A percentile compares a stretch with the other conserved stretches of the same genome.
Evolutionary conservation across 2,329 filamentous ascomycete genomes (phyloP).

Genomic region (Aureobasidium leucospermi): DNA sequence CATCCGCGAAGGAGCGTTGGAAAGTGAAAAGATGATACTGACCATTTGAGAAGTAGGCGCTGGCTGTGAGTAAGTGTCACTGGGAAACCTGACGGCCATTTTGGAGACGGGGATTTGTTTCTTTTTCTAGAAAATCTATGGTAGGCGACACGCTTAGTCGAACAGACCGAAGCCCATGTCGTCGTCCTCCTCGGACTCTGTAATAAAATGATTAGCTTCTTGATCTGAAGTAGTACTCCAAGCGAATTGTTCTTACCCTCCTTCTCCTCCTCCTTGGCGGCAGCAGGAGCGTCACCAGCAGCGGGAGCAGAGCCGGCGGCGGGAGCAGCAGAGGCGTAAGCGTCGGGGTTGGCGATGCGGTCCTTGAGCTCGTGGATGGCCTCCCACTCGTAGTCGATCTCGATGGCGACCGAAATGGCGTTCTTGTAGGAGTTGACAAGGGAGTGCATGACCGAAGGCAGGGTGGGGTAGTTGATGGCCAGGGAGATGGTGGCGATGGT

Average conservation of each 20-base stretch:
- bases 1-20: slow-evolving; percentile 34
- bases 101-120: slow-evolving; percentile 17
- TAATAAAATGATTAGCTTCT: slow-evolving; percentile 9
- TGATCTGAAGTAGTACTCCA: not conserved
- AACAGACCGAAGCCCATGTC: slow-evolving; percentile 50
- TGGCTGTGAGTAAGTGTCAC: not conserved
- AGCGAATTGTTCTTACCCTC: slow-evolving; percentile 27
- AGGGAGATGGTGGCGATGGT: slow-evolving; percentile 88
- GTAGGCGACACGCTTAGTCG: slow-evolving; percentile 34
- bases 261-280: slow-evolving; percentile 50
- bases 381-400: slow-evolving; percentile 88
- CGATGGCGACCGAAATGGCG: slow-evolving; percentile 76
- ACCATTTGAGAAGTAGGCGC: not conserved
- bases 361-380: slow-evolving; percentile 98
- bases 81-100: not conserved
- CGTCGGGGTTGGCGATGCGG: slow-evolving; percentile 97
- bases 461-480: slow-evolving; percentile 88
- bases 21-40: slow-evolving; percentile 13
- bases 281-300: slow-evolving; percentile 44
- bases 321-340: slow-evolving; percentile 80
- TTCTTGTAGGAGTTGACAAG: slow-evolving; percentile 99
- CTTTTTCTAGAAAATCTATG: slow-evolving; percentile 15
- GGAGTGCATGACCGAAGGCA: slow-evolving; percentile 94
- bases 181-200: slow-evolving; percentile 50
- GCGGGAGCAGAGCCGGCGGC: slow-evolving; percentile 51